phyloP scores from a whole-genome alignment of 306 rosid species.

The Prinsepia uniflora region DNA sequence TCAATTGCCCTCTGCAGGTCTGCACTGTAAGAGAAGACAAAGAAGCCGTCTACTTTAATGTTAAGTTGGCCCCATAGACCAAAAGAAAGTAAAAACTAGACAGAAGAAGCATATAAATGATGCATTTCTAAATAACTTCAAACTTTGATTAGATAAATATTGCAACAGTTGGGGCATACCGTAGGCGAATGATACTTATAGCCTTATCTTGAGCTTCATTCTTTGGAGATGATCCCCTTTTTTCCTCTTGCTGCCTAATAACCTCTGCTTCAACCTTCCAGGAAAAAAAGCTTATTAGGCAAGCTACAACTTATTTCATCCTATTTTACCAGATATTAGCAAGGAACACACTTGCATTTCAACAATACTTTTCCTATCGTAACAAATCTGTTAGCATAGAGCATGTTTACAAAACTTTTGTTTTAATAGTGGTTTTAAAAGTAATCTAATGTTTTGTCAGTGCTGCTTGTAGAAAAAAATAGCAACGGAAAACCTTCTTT shows the following conservation, averaged over 20 bases:
- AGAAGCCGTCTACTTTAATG: slow-evolving; percentile 8
- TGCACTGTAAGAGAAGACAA: slow-evolving; percentile 49
- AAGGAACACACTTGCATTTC: neutral
- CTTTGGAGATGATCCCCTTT: slow-evolving; percentile 77
- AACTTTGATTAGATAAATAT: slow-evolving; percentile 24
- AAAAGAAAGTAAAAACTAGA: neutral
- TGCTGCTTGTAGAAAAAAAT: neutral
- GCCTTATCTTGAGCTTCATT: slow-evolving; percentile 91
- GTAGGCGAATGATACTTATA: slow-evolving; percentile 58
- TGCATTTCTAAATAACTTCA: slow-evolving; percentile 16
- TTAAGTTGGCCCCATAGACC: slow-evolving; percentile 11
- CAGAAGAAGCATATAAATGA: neutral
- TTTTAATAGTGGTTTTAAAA: neutral
- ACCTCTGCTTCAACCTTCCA: slow-evolving; percentile 86
- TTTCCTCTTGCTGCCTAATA: slow-evolving; percentile 64
- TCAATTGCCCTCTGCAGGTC: slow-evolving; percentile 75
- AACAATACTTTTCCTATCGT: neutral
- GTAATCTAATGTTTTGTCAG: neutral
- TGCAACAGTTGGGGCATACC: slow-evolving; percentile 37
- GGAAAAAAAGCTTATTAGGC: slow-evolving; percentile 25
- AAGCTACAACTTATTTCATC: slow-evolving; percentile 26
- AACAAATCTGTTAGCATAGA: neutral
- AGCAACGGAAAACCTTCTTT: neutral
- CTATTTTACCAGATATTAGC: slow-evolving; percentile 16
- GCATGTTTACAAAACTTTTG: neutral